Evolutionary conservation across 768 basidiomycete genomes (phyloP), one percentile per base, ranked within the genome.

Genomic region (Lactarius tabidus): DNA sequence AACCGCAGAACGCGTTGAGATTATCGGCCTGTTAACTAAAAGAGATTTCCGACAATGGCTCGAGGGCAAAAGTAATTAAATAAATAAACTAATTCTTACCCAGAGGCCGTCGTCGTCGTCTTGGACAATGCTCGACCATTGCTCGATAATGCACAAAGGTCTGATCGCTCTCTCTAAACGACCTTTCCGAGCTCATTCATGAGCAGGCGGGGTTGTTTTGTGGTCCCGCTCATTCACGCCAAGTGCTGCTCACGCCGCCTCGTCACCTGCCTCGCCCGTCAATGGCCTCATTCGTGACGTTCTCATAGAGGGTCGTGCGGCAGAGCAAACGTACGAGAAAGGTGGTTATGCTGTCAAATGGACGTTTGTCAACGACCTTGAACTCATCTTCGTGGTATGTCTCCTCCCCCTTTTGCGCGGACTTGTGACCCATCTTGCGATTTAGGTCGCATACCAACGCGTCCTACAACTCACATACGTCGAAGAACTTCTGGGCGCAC

Each of bases 171-270:
- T 17, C 14, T 48, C 29, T 39, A 43, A 31, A 51, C 51, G 48
- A 29, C 23, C 9, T 61, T 8, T n/a, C 29, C 1, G 9, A 56
- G 59, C 56, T 66, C 41, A 62, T 54, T 4, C 26, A 8, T 43
- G 20, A 54, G 2, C 73, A 95, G 95, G 94, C 65, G 96, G 96
- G 38, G 79, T 97, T 62, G 89, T 98, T 39, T 82, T 98, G 38
- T 98, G 95, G 95, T 93, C 93, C 29, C 85, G 89, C 57, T 95
- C 95, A 2, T 98, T 96, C 78, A 96, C 95, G 0, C 95, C 95
- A 6, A 86, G 90, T 26, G 90, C 91, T 53, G 81, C 85, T 6
- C 80, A 85, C 15, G 78, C 91, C 43, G 84, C 86, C 33, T 80
- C 84, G 48, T 88, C 90, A 23, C 79, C 89, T 2, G 80, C 88